These are phyloP conservation scores for Saturnispora mendoncae DNA, from an alignment of 805 yeast species.

Conservation along the genomic window DNA sequence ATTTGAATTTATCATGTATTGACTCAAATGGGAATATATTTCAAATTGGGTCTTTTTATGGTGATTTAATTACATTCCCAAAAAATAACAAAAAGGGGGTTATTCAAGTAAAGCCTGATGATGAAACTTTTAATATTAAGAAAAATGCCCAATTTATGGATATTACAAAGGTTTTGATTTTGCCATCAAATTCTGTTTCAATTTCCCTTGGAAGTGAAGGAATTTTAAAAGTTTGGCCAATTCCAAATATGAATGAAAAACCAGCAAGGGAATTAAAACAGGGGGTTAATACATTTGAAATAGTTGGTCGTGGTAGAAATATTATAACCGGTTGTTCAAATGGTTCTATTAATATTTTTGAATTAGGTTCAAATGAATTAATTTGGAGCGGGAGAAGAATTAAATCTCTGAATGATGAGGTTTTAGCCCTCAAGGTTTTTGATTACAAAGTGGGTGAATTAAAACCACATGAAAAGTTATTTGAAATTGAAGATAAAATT, in stretches of 20 bases:
- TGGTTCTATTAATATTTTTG: slow-evolving; percentile 59
- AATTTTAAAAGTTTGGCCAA: slow-evolving; percentile 54
- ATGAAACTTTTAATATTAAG: neutral
- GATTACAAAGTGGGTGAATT: neutral
- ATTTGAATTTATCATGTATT: neutral
- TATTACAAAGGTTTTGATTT: slow-evolving; percentile 37
- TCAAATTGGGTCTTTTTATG: neutral
- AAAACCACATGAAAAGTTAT: slow-evolving; percentile 26
- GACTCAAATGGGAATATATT: neutral
- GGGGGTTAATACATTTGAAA: slow-evolving; percentile 38
- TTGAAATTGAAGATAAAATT: slow-evolving; percentile 39
- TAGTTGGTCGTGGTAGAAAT: slow-evolving; percentile 62
- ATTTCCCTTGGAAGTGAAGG: slow-evolving; percentile 52
- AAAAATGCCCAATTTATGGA: slow-evolving; percentile 35
- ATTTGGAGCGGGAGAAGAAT: slow-evolving; percentile 34
- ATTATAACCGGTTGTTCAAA: slow-evolving; percentile 46
- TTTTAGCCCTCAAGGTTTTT: neutral
- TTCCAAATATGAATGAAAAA: neutral
- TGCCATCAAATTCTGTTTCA: slow-evolving; percentile 59
- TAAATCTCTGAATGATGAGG: slow-evolving; percentile 30
- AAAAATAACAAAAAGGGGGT: neutral
- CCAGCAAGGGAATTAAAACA: slow-evolving; percentile 30
- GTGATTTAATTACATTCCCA: slow-evolving; percentile 2
- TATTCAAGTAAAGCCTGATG: neutral
- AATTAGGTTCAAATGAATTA: slow-evolving; percentile 47